phyloP scores from a whole-genome alignment of 768 basidiomycete genomes.

The Royoungia palumana region DNA sequence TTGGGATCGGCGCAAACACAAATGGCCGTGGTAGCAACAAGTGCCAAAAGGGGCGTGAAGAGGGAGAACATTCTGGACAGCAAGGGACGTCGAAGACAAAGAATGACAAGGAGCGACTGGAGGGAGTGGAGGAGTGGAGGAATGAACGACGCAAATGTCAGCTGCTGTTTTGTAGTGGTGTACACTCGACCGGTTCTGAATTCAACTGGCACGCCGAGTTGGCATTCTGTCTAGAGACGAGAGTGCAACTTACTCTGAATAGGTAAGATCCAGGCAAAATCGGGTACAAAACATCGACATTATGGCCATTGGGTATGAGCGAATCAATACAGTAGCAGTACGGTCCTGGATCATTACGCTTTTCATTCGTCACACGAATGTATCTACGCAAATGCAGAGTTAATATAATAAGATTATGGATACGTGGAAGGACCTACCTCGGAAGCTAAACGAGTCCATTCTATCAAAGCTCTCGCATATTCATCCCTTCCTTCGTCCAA shows the following conservation, averaged over 20 bases:
- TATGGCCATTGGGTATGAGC: too few relatives aligned
- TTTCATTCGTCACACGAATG: slow-evolving; percentile 24
- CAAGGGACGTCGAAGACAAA: slow-evolving; percentile 1
- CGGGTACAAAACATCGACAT: too few relatives aligned
- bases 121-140: slow-evolving; percentile 6
- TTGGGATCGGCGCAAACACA: slow-evolving; percentile 52
- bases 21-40: slow-evolving; percentile 27
- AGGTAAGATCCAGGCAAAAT: too few relatives aligned
- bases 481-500: slow-evolving; percentile 71
- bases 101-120: slow-evolving; percentile 11
- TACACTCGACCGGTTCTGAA: too few relatives aligned
- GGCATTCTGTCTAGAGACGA: too few relatives aligned
- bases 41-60: slow-evolving; percentile 8
- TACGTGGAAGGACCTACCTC: slow-evolving; percentile 44
- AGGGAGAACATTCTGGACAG: slow-evolving; percentile 16
- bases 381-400: slow-evolving; percentile 15
- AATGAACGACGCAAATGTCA: background rate
- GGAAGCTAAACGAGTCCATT: slow-evolving; percentile 65
- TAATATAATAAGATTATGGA: background rate
- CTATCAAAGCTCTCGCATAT: slow-evolving; percentile 61
- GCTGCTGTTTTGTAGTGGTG: background rate
- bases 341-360: background rate
- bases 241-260: too few relatives aligned
- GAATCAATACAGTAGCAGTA: background rate
- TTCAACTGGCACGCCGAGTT: too few relatives aligned